These are phyloP conservation scores for Fusarium sp. DNA, from an alignment of 2,329 filamentous ascomycete genomes.

Conservation along the genomic window DNA sequence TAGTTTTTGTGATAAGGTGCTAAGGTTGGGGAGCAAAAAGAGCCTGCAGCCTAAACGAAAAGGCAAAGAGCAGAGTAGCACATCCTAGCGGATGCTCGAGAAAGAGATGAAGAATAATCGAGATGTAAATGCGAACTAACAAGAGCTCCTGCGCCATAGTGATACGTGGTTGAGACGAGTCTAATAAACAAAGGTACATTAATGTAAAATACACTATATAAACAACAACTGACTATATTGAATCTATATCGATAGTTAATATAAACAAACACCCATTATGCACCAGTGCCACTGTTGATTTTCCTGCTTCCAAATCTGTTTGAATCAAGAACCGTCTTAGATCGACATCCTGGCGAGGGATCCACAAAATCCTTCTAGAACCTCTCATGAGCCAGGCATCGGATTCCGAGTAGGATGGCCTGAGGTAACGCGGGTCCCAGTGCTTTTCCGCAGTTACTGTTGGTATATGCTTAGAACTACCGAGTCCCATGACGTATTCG, in stretches of 20 bases:
- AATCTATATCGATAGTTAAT: fast-evolving
- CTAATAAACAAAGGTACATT: fast-evolving
- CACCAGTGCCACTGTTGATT: fast-evolving
- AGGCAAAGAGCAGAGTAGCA: too few species aligned
- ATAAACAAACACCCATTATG: not conserved
- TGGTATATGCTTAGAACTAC: fast-evolving
- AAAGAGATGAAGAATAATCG: not conserved
- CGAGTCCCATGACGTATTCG: fast-evolving
- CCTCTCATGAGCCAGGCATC: not conserved
- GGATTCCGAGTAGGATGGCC: fast-evolving
- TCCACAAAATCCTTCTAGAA: not conserved
- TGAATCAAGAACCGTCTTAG: fast-evolving
- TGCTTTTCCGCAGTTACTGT: fast-evolving
- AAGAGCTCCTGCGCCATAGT: too few species aligned
- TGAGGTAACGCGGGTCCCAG: not conserved
- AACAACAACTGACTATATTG: fast-evolving
- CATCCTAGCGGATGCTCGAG: not conserved
- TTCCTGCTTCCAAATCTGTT: fast-evolving
- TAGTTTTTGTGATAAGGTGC: too few species aligned
- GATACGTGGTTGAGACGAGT: too few species aligned
- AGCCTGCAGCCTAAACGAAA: not conserved
- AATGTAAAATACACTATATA: fast-evolving
- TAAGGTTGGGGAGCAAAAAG: too few species aligned
- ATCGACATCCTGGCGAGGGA: not conserved
- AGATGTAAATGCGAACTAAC: not conserved